Percentiles rank a stretch among this genome's conserved stretches.
phyloP scores from a whole-genome alignment of 2,329 filamentous ascomycete species.

The Paracorniculantispora psalliotae region DNA sequence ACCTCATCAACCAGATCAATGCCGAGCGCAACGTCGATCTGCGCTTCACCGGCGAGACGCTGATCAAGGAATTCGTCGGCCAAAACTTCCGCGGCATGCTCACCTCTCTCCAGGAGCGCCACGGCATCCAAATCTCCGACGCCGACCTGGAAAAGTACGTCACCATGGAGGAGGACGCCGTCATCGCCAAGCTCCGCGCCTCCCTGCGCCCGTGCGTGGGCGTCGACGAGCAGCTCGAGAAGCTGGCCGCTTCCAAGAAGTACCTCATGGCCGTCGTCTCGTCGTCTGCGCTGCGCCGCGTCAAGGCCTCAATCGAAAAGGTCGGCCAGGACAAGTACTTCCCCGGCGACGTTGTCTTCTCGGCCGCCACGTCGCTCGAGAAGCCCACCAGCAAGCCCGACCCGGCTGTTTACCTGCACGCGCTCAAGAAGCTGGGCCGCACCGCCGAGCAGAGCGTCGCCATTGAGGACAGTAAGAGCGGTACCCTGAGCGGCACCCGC shows the following conservation, averaged over 20 bases:
- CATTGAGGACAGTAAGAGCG: slow-evolving; percentile 85
- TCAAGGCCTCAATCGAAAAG: slow-evolving; percentile 73
- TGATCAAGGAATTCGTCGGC: slow-evolving; percentile 84
- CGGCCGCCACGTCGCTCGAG: slow-evolving; percentile 71
- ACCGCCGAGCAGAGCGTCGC: slow-evolving; percentile 68
- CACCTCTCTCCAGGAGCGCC: slow-evolving; percentile 66
- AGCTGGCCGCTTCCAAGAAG: slow-evolving; percentile 54
- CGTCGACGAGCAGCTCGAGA: slow-evolving; percentile 62
- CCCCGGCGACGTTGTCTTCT: slow-evolving; percentile 68
- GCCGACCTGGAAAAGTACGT: slow-evolving; percentile 73
- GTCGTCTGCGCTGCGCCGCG: slow-evolving; percentile 71
- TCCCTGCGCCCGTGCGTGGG: slow-evolving; percentile 64
- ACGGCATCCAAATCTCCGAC: slow-evolving; percentile 63
- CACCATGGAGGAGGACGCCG: slow-evolving; percentile 70
- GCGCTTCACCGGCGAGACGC: slow-evolving; percentile 70
- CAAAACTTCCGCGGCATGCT: slow-evolving; percentile 96
- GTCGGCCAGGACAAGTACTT: slow-evolving; percentile 79
- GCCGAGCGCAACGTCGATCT: slow-evolving; percentile 56
- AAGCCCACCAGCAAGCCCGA: slow-evolving; percentile 87
- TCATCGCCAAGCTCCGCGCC: slow-evolving; percentile 72
- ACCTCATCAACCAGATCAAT: slow-evolving; percentile 83
- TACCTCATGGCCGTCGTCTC: slow-evolving; percentile 78
- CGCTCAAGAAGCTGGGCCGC: slow-evolving; percentile 68
- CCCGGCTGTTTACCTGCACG: slow-evolving; percentile 79
- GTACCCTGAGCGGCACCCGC: slow-evolving; percentile 66